Evolutionary conservation across 2,329 filamentous ascomycete genomes (phyloP), one percentile per base, ranked within the genome.

Genomic region (Exophiala dermatitidis): DNA sequence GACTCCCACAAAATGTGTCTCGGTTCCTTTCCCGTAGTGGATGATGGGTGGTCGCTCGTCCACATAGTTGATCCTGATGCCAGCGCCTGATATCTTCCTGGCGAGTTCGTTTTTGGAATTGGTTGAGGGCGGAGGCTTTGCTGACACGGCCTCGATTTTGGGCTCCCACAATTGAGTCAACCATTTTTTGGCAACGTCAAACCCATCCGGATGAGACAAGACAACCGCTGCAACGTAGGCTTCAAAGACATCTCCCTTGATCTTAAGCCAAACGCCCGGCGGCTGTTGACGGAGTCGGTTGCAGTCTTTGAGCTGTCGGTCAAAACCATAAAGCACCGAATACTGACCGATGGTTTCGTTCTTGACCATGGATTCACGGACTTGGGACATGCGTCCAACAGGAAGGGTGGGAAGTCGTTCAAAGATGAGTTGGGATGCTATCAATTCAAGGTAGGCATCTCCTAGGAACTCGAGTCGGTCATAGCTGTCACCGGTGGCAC

Each of bases 401-500:
- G 80, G 66, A 6, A 88, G 73, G 8, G 77, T 71, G 1, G 77
- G 76, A 64, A 90, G 93, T 5, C 81, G 86, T 53, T 82, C 74
- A 68, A 82, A 88, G 55, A 97, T 86, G 48, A 94, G 76, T 12
- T 82, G 79, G 0, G 86, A 84, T 4, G 90, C 81, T 44, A 90
- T 82, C 48, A 90, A 71, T 64, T 94, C 86, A 48, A 95, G 74
- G 63, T 91, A 91, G 19, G 88, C 85, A 67, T 97, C 91, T 4
- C 91, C 91, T 5, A 95, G 76, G 72, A 91, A 90, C 69, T 97
- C 91, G 4, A 96, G 80, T 12, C 82, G 80, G 64, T 96, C 90
- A 68, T 96, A 96, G 63, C 75, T 78, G 31, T 37, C 28, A 10
- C 30, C 29, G 3, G 28, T 28, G 31, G 57, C 31, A 28, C 46